A percentile compares a stretch with the other conserved stretches of the same genome.
phyloP scores from a whole-genome alignment of 2,329 filamentous ascomycete species.

The Alternaria sp. region DNA sequence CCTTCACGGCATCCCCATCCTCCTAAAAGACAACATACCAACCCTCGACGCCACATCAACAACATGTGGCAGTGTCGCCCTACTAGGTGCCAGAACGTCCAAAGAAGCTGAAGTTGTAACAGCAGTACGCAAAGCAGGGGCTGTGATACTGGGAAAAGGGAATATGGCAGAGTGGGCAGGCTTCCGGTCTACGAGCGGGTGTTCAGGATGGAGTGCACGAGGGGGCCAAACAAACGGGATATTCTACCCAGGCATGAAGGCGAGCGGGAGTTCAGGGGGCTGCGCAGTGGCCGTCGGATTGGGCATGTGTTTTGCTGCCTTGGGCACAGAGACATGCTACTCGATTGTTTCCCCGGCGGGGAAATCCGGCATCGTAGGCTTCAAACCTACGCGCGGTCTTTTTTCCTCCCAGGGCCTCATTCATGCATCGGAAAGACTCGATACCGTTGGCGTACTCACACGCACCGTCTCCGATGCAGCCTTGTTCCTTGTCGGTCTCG shows the following conservation, averaged over 20 bases:
- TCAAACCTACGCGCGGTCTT: slow-evolving; percentile 55
- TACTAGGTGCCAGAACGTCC: slow-evolving; percentile 63
- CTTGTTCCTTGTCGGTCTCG: slow-evolving; percentile 56
- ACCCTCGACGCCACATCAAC: slow-evolving; percentile 50
- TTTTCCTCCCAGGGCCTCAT: slow-evolving; percentile 67
- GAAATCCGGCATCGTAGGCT: slow-evolving; percentile 28
- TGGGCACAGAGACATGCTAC: slow-evolving; percentile 63
- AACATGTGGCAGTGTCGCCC: slow-evolving; percentile 65
- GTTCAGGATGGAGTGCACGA: slow-evolving; percentile 68
- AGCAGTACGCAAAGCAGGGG: slow-evolving; percentile 65
- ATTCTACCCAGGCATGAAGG: slow-evolving; percentile 66
- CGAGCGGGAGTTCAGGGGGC: slow-evolving; percentile 67
- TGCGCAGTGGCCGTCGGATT: slow-evolving; percentile 65
- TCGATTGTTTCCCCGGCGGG: slow-evolving; percentile 30
- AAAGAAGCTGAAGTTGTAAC: slow-evolving; percentile 65
- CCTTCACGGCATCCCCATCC: slow-evolving; percentile 67
- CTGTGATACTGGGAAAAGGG: slow-evolving; percentile 69
- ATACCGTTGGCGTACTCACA: slow-evolving; percentile 62
- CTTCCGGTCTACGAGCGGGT: slow-evolving; percentile 62
- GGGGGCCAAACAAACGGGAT: slow-evolving; percentile 68
- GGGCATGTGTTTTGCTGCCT: slow-evolving; percentile 63
- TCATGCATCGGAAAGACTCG: slow-evolving; percentile 63
- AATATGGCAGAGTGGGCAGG: slow-evolving; percentile 67
- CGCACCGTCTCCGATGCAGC: slow-evolving; percentile 61
- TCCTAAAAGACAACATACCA: slow-evolving; percentile 70